phyloP scores from a whole-genome alignment of 106 monocot genomes.

The Platanthera zijinensis region DNA sequence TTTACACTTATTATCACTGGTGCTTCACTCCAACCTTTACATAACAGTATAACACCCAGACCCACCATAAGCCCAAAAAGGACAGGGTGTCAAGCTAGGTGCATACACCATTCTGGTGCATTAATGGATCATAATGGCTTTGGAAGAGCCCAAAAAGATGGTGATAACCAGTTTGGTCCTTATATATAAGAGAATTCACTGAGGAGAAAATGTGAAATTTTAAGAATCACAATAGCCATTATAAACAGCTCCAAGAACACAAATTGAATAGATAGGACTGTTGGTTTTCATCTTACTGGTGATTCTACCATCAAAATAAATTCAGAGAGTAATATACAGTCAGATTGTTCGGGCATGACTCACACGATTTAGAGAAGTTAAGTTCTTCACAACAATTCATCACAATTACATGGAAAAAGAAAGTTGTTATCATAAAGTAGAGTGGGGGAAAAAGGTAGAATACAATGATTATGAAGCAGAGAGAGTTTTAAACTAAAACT shows the following conservation, averaged over 20 bases:
- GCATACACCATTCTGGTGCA: not conserved
- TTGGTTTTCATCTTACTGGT: too few species aligned
- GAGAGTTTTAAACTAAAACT: not conserved
- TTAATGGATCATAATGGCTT: not conserved
- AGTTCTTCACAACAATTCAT: not conserved
- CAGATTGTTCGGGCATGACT: not conserved
- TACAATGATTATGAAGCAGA: not conserved
- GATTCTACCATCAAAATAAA: not conserved
- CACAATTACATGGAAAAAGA: not conserved
- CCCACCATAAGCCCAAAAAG: not conserved
- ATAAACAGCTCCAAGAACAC: too few species aligned
- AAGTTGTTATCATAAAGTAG: not conserved
- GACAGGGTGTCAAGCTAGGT: not conserved
- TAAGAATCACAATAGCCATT: not conserved
- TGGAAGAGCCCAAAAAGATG: not conserved
- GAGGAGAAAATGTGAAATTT: not conserved
- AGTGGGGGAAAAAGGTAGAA: not conserved
- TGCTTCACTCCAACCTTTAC: not conserved
- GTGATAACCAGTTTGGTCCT: not conserved
- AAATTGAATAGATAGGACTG: too few species aligned
- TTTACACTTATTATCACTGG: not conserved
- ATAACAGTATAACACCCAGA: not conserved
- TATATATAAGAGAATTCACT: not conserved
- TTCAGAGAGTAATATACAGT: not conserved
- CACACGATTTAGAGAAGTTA: not conserved